A percentile compares a stretch with the other conserved stretches of the same genome.
Evolutionary conservation across 2,329 filamentous ascomycete genomes (phyloP).

Genomic region (Chaetomium sp.): DNA sequence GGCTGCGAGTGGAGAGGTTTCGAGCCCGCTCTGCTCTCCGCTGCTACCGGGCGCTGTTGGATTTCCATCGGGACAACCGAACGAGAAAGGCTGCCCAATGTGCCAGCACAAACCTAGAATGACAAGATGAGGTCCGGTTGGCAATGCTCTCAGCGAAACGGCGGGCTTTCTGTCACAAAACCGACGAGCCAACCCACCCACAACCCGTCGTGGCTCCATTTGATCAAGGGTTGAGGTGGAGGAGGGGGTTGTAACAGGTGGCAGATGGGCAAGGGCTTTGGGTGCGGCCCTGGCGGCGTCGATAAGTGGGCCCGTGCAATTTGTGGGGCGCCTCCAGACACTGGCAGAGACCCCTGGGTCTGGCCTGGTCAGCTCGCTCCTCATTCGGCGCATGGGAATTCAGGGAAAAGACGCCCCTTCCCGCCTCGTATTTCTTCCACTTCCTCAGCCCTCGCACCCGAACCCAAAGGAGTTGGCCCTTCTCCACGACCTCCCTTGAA

Average conservation of each 20-base stretch:
- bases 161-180: conserved; percentile 7
- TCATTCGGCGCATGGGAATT: conserved; percentile 32
- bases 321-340: conserved; percentile 17
- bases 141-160: conserved; percentile 11
- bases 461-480: conserved; percentile 14
- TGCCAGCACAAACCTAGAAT: conserved; percentile 9
- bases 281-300: conserved; percentile 13
- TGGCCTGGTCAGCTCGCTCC: conserved; percentile 23
- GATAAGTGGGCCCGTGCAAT: conserved; percentile 11
- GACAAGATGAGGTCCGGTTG: background rate
- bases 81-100: conserved; percentile 17
- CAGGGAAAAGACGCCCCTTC: conserved; percentile 32
- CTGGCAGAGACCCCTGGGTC: conserved; percentile 19
- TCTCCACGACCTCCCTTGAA: conserved; percentile 22
- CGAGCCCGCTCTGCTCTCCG: conserved; percentile 3
- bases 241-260: conserved; percentile 18
- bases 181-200: conserved; percentile 3
- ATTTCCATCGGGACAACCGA: background rate
- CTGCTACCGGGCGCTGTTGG: conserved; percentile 7
- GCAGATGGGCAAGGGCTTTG: conserved; percentile 3
- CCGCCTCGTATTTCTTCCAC: conserved; percentile 36
- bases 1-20: background rate
- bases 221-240: conserved; percentile 14
- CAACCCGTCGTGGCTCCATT: conserved; percentile 30
- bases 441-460: conserved; percentile 24